Base-by-base conservation (phyloP, 768 basidiomycete genomes). In the Russula emetica region DNA sequence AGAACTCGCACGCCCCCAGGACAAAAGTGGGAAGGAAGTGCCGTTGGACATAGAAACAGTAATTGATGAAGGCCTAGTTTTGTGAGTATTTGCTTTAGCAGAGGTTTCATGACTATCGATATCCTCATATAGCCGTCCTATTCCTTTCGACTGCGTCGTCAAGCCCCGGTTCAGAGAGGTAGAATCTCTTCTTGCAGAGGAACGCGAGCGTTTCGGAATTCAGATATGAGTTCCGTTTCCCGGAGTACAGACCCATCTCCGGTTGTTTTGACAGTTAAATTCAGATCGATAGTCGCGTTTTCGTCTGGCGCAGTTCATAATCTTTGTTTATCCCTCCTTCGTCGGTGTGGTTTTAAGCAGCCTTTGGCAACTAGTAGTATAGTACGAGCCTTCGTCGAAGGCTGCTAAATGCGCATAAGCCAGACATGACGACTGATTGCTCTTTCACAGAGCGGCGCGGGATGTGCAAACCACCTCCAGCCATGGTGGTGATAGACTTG, bases 151-250 rank as follows among this genome's bases (percentile, higher is more conserved):
- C 9, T 70, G 70, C 52, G 36, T 47, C 20, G 47, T 70, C 32
- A 71, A 53, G 14, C 66, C 70, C 3, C 64, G 70, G 5, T 63
- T 69, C 44, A 22, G 26, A 3, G 68, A 63, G 24, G 68, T 55
- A 13, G 26, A 11, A 2, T 26, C 55, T 8, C 20, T 66, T 16
- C 49, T 66, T 22, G 55, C 30, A n/a, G 57, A 45, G 16, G 62
- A 63, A 38, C 28, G 34, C 16, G 55, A 22, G n/a, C 50, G 45
- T 18, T 49, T 52, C 9, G 44, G 53, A 14, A 53, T 30, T 40
- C 50, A 20, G 45, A 44, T 14, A 30, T 30, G 50, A 51, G 14
- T 14, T 51, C 8, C 34, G 0, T 9, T 18, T 28, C 26, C 28
- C 5, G 26, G 24, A 8, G 49, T 7, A 28, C 22, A 1, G 11